A percentile compares a stretch with the other conserved stretches of the same genome.
phyloP scores from a whole-genome alignment of 2,329 filamentous ascomycete species.

The Aureobasidium lini region DNA sequence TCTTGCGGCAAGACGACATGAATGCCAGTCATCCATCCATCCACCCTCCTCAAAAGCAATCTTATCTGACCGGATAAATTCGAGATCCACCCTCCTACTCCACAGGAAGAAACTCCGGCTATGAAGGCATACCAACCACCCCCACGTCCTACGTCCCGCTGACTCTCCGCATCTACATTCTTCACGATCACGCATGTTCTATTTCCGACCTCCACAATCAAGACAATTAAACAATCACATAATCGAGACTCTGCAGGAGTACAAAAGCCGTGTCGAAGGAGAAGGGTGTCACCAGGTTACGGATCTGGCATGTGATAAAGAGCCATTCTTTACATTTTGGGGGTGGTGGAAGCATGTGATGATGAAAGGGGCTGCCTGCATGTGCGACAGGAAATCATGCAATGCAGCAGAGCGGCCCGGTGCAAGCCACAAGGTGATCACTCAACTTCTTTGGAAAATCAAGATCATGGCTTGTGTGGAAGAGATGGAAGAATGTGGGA shows the following conservation, averaged over 20 bases:
- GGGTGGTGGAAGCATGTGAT: neutral
- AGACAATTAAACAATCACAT: neutral
- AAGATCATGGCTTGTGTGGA: neutral
- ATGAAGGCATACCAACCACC: neutral
- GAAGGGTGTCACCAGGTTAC: neutral
- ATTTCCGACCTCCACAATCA: neutral
- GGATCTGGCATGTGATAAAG: neutral
- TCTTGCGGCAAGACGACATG: neutral
- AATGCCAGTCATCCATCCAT: neutral
- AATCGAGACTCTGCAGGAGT: no score
- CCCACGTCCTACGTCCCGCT: neutral
- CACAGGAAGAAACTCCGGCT: slow-evolving; percentile 3
- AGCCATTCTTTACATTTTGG: neutral
- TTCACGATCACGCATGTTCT: neutral
- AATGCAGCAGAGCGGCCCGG: neutral
- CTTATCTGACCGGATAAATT: neutral
- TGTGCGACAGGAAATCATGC: neutral
- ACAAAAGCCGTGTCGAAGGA: neutral
- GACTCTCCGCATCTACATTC: neutral
- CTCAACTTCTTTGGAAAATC: neutral
- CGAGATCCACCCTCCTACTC: neutral
- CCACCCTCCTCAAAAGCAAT: neutral
- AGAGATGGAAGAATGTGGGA: neutral
- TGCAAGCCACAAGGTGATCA: neutral
- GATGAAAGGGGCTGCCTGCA: neutral